These are phyloP conservation scores for Glycyrrhiza uralensis DNA, from an alignment of 306 rosid genomes.

Conservation along the genomic window DNA sequence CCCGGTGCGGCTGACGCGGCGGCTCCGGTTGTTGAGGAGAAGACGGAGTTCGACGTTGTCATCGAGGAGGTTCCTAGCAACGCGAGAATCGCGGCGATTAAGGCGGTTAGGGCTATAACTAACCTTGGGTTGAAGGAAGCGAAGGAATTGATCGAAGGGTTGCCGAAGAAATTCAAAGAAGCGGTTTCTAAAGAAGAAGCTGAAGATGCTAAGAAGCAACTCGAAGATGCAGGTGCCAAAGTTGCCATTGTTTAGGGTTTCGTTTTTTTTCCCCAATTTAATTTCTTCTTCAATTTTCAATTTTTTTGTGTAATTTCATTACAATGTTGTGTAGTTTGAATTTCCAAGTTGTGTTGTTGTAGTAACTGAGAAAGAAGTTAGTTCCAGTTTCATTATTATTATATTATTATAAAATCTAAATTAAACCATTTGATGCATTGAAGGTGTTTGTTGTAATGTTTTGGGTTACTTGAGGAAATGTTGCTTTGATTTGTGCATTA, in stretches of 20 bases:
- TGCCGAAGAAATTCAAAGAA: constrained; percentile 93
- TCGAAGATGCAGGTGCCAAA: constrained; percentile 93
- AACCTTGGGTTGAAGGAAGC: constrained; percentile 91
- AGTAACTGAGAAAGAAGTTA: background rate
- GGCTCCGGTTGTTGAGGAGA: constrained; percentile 61
- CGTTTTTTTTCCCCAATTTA: background rate
- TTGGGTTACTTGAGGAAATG: background rate
- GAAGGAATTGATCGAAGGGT: constrained; percentile 81
- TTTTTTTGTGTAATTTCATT: background rate
- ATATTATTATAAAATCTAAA: too few relatives aligned
- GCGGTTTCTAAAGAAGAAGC: constrained; percentile 82
- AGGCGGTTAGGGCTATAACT: constrained; percentile 80
- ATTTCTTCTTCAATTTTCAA: background rate
- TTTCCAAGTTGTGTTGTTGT: background rate
- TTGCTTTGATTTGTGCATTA: background rate
- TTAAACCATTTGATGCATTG: background rate
- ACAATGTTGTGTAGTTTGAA: background rate
- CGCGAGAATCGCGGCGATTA: constrained; percentile 76
- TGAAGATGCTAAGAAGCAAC: constrained; percentile 90
- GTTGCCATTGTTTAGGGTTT: constrained; percentile 50
- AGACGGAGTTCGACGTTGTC: constrained; percentile 91
- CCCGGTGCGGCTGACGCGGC: constrained; percentile 28
- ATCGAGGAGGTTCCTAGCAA: constrained; percentile 88
- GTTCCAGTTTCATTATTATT: background rate
- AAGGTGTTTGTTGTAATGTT: constrained; percentile 12